phyloP scores from a whole-genome alignment of 257 asterid genomes.

The Ilex aquifolium region DNA sequence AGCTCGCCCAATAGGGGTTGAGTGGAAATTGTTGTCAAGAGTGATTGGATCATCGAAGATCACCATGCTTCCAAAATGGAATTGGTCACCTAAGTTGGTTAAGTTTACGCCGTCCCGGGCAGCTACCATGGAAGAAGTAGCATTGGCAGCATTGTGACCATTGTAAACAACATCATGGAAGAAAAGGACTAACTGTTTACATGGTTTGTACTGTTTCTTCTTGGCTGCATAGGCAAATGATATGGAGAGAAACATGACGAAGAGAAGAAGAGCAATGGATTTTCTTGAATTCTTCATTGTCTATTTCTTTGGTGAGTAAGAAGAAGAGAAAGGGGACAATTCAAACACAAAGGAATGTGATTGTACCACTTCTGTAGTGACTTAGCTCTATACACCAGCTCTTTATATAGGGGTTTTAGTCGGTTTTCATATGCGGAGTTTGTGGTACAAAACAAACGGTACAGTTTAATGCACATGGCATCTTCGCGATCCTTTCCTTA shows the following conservation, averaged over 20 bases:
- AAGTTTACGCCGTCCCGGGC: not conserved
- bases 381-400: not conserved
- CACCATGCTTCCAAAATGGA: not conserved
- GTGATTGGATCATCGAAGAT: not conserved
- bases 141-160: not conserved
- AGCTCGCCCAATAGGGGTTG: not conserved
- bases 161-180: slow-evolving; percentile 1
- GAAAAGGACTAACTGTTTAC: not conserved
- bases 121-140: not conserved
- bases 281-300: not conserved
- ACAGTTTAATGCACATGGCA: no score
- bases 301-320: not conserved
- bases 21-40: slow-evolving; percentile 2
- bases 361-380: not conserved
- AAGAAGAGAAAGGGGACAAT: no score
- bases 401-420: not conserved
- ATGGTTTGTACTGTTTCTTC: not conserved
- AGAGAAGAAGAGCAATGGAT: not conserved
- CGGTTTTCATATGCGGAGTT: no score
- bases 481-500: no score
- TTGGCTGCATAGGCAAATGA: not conserved
- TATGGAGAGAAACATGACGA: not conserved
- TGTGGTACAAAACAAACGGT: no score
- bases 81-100: not conserved
- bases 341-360: not conserved